phyloP scores from a whole-genome alignment of 208 protist genomes.

The Vickermania spadyakhi region DNA sequence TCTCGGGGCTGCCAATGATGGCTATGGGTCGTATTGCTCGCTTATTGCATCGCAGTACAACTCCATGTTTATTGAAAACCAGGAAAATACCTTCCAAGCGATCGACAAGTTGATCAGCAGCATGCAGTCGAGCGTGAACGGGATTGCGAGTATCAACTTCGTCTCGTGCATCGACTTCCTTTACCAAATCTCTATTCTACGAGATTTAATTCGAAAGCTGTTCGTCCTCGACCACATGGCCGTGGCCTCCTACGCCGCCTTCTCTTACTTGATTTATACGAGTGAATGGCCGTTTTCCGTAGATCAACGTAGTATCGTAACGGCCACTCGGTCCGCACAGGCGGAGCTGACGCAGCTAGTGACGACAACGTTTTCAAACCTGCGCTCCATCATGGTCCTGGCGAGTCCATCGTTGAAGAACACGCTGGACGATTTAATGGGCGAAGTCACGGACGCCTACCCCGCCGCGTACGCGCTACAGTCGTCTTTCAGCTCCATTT shows the following conservation, averaged over 20 bases:
- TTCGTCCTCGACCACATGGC: slow-evolving; percentile 4
- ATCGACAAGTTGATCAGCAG: not conserved
- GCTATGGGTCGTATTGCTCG: not conserved
- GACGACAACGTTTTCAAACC: not conserved
- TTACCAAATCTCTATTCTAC: not conserved
- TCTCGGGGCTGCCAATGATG: not conserved
- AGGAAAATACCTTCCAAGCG: not conserved
- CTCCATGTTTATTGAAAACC: not conserved
- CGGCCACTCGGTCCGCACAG: not conserved
- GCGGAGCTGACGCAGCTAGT: not conserved
- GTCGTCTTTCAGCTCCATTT: not conserved
- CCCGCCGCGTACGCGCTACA: not conserved
- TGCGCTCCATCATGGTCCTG: not conserved
- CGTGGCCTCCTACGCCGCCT: not conserved
- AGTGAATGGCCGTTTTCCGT: not conserved
- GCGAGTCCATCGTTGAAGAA: not conserved
- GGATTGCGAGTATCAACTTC: not conserved
- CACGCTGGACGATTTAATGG: not conserved
- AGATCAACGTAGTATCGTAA: not conserved
- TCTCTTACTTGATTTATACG: not conserved
- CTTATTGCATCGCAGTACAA: not conserved
- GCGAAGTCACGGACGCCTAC: not conserved
- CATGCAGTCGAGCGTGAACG: not conserved
- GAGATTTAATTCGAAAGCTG: slow-evolving; percentile 1
- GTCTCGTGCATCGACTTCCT: not conserved